Evolutionary conservation across 352 stramenopile genomes (phyloP), one percentile per base, ranked within the genome.

Genomic region (Pythium sukuiense): DNA sequence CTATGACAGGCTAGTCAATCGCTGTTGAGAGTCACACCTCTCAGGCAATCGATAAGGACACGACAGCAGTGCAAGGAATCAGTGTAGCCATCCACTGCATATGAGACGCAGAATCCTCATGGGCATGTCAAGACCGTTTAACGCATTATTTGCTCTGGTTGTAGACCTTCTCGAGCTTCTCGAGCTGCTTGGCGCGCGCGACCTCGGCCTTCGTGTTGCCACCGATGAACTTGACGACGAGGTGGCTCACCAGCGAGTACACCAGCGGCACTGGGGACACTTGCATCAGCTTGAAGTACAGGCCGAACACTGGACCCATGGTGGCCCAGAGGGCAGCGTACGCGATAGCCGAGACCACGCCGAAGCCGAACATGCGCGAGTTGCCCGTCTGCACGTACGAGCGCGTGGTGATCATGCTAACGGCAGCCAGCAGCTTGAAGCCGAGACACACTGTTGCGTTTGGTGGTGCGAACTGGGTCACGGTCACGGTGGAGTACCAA

Each of bases 201-300:
- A 78, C 57, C 63, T 87, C 78, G 24, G 78, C 75, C 61, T 80
- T 79, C 12, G 76, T 85, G 58, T 84, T 89, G 69, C 70, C 71
- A 43, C 74, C 76, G 7, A 89, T 78, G 27, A 89, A 61, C 16
- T 59, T 60, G 26, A 81, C 59, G 9, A 65, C 62, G 1, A 53
- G 18, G 16, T 77, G 69, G 58, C 62, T 67, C 11, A 75, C 48
- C 16, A 68, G 39, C 41, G 74, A 82, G 68, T 89, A 87, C 1
- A 77, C 55, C 29, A 82, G 16, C 6, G 70, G 76, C 2, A 87
- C 59, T 6, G 78, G 76, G 16, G 76, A 87, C 18, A 66, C 76
- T 49, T 83, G 62, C 6, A 80, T 60, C n/a, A 70, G 43, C n/a
- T 72, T 73, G 39, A 87, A 79, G 24, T 43, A 57, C 16, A 74